These are phyloP conservation scores for Ilex aquifolium DNA, from an alignment of 257 asterid genomes.

Conservation along the genomic window DNA sequence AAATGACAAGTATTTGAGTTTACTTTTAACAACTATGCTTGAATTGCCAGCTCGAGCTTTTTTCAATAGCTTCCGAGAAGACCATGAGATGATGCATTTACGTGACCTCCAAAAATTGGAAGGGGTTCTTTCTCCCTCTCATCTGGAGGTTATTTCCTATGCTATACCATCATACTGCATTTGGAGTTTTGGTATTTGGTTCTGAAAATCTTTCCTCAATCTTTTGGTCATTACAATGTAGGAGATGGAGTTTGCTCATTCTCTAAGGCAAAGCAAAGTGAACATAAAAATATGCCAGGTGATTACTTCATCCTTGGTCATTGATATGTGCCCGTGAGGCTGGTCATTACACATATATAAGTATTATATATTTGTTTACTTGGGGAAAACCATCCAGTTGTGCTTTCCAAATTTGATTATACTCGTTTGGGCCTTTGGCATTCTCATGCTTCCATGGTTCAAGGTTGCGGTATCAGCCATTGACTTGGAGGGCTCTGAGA, in stretches of 20 bases:
- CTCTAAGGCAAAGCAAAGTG: constrained; percentile 85
- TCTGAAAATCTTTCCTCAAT: constrained; percentile 14
- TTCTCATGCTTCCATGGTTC: no score
- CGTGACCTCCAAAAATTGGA: constrained; percentile 92
- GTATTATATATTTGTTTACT: no score
- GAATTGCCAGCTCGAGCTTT: constrained; percentile 67
- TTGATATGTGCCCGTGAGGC: no score
- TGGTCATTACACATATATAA: no score
- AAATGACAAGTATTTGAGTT: neutral
- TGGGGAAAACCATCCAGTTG: no score
- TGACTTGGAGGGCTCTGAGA: no score
- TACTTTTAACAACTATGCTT: constrained; percentile 13
- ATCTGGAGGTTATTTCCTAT: constrained; percentile 66
- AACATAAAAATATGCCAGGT: constrained; percentile 90
- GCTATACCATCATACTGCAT: constrained; percentile 16
- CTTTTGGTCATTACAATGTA: constrained; percentile 17
- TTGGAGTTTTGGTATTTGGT: no score
- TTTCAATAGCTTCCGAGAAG: constrained; percentile 88
- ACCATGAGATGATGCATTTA: constrained; percentile 84
- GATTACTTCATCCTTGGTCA: constrained; percentile 13
- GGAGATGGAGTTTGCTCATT: constrained; percentile 99
- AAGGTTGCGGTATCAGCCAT: no score
- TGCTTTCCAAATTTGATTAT: no score
- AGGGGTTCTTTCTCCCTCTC: constrained; percentile 96
- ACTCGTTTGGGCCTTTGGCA: no score